phyloP scores from a whole-genome alignment of 2,329 filamentous ascomycete species.

The Trematosphaeria pertusa region DNA sequence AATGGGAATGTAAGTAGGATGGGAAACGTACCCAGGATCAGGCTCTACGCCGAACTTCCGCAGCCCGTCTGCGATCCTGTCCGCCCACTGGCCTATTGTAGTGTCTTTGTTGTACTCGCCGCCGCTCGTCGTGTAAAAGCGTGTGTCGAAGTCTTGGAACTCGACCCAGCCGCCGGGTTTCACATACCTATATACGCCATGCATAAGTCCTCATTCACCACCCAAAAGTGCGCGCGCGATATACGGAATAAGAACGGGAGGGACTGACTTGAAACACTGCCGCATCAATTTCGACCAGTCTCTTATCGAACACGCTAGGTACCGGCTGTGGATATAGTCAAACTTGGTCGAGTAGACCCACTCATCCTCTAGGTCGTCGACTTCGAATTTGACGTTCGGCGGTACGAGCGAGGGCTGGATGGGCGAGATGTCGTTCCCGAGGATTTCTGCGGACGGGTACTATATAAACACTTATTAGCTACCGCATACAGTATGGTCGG shows the following conservation, averaged over 20 bases:
- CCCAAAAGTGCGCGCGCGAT: no score
- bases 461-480: background rate
- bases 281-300: conserved; percentile 32
- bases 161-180: conserved; percentile 38
- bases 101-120: conserved; percentile 23
- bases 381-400: conserved; percentile 44
- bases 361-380: conserved; percentile 44
- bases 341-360: conserved; percentile 39
- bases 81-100: conserved; percentile 23
- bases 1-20: background rate
- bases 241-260: background rate
- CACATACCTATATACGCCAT: conserved; percentile 41
- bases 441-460: conserved; percentile 39
- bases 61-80: conserved; percentile 44
- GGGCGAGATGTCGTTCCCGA: conserved; percentile 46
- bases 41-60: conserved; percentile 50
- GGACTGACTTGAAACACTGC: conserved; percentile 36
- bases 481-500: background rate
- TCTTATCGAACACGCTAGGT: conserved; percentile 29
- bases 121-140: conserved; percentile 26
- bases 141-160: conserved; percentile 34
- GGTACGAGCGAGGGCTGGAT: conserved; percentile 45
- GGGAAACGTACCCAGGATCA: conserved; percentile 47
- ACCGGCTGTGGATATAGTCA: conserved; percentile 34
- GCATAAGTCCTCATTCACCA: no score